Base-by-base conservation (phyloP, 352 stramenopile genomes). In the Phytopythium montanum region DNA sequence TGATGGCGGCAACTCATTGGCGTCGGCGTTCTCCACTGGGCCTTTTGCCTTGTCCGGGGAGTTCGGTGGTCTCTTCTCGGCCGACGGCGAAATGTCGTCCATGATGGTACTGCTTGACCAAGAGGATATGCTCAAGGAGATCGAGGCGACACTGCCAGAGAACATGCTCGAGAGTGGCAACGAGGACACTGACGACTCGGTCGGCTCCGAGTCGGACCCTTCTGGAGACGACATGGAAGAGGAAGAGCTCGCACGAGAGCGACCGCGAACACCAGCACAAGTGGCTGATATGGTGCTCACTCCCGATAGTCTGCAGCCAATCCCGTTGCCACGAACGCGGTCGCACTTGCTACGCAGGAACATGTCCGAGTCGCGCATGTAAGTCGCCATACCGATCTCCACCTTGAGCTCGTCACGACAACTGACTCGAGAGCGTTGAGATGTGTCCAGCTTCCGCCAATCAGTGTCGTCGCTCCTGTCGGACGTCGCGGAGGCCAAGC, bases 151-250 rank as follows among this genome's bases (percentile, higher is more conserved):
- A 19, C 64, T 90, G n/a, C 77, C 83, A 5, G 75, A 85, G 6
- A 65, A 75, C 29, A 42, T 88, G 25, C 39, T 70, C n/a, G 74
- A 84, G 21, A 59, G 23, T 23, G 64, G 65, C 21, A 66, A 61
- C 21, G 70, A 81, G 19, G 72, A 82, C 45, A 74, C 88, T 45
- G 75, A 82, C 33, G 73, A 52, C 28, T 90, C 80, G 0, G 62
- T 66, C 5, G 79, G 83, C 31, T 90, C 81, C 6, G 81, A 93
- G 51, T 91, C 83, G 0, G 82, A 93, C 54, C 81, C 79, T 19
- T 92, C 81, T 1, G 77, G 73, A 2, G 79, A 91, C 59, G 81
- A 88, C 63, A 86, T 81, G 62, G 83, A 89, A 44, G 64, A 79
- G 44, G 67, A 78, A n/a, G 72, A 75, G 23, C 66, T 84, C 8